Conservation (phyloP, 2,329 filamentous ascomycete genomes). For the Colletotrichum cuscutae region DNA sequence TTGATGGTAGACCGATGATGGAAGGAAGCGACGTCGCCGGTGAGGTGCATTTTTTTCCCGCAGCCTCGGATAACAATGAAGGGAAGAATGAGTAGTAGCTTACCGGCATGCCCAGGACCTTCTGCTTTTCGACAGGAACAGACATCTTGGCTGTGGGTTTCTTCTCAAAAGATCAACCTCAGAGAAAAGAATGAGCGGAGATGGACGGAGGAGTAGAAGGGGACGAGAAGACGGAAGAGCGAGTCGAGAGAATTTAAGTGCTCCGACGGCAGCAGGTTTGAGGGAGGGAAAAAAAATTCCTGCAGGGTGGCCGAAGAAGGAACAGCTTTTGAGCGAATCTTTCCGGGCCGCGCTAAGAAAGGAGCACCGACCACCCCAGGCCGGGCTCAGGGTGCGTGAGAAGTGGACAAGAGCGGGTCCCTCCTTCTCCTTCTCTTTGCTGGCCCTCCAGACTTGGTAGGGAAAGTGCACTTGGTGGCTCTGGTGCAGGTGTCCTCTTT, state of each 20-base stretch:
- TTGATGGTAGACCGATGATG: not conserved
- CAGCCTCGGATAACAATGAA: constrained; percentile 30
- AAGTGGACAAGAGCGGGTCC: constrained; percentile 40
- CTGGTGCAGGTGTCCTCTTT: not conserved
- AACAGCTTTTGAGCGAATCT: constrained; percentile 65
- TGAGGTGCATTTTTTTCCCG: constrained; percentile 43
- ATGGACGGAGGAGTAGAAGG: constrained; percentile 56
- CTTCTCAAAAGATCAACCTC: constrained; percentile 55
- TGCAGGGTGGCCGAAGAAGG: constrained; percentile 51
- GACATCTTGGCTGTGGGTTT: constrained; percentile 61
- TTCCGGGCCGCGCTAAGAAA: constrained; percentile 51
- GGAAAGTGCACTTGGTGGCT: not conserved
- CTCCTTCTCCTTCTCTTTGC: not conserved
- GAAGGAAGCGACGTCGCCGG: constrained; percentile 37
- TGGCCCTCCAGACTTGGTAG: constrained; percentile 11
- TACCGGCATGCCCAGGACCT: constrained; percentile 76
- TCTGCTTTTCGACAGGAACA: constrained; percentile 60
- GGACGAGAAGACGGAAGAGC: constrained; percentile 53
- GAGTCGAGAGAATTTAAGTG: constrained; percentile 35
- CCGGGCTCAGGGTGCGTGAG: constrained; percentile 30
- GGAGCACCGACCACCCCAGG: constrained; percentile 32
- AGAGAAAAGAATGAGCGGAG: constrained; percentile 72
- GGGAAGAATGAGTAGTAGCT: constrained; percentile 46
- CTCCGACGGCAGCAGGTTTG: constrained; percentile 56
- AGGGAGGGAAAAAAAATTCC: constrained; percentile 64